Conservation (phyloP, 148 eudicot genomes). For the Vaccinium myrtillus region DNA sequence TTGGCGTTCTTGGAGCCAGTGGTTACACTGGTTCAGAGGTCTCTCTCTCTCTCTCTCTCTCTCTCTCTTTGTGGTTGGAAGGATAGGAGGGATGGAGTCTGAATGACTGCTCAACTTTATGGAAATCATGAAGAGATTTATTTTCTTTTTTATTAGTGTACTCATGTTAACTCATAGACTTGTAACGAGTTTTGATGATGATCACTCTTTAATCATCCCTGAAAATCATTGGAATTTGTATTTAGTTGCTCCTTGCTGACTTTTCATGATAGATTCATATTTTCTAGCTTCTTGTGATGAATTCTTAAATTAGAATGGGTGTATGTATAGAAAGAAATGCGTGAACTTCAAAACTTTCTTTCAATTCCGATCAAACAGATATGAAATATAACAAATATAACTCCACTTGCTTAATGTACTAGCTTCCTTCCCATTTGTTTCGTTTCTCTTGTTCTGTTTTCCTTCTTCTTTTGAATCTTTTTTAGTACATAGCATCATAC, state of each 20-base stretch:
- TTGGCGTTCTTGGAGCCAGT: slow-evolving; percentile 97
- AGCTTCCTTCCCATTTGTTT: background rate
- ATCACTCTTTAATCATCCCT: background rate
- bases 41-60: background rate
- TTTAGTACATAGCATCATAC: background rate
- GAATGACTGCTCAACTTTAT: background rate
- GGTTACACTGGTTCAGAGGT: slow-evolving; percentile 99
- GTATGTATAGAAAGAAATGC: background rate
- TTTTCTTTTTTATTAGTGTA: background rate
- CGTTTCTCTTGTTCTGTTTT: background rate
- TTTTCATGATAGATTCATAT: background rate
- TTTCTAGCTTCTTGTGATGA: background rate
- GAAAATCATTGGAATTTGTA: background rate
- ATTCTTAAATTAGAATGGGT: background rate
- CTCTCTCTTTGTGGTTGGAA: background rate
- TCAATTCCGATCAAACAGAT: background rate
- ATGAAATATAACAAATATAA: background rate
- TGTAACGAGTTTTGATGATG: background rate
- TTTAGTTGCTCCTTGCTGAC: background rate
- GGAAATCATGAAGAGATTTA: background rate
- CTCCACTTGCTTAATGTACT: background rate
- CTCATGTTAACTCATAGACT: background rate
- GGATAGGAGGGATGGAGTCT: background rate
- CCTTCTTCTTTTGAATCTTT: background rate
- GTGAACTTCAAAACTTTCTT: background rate